phyloP scores from a whole-genome alignment of 148 eudicot species.

The Arctostaphylos glauca region DNA sequence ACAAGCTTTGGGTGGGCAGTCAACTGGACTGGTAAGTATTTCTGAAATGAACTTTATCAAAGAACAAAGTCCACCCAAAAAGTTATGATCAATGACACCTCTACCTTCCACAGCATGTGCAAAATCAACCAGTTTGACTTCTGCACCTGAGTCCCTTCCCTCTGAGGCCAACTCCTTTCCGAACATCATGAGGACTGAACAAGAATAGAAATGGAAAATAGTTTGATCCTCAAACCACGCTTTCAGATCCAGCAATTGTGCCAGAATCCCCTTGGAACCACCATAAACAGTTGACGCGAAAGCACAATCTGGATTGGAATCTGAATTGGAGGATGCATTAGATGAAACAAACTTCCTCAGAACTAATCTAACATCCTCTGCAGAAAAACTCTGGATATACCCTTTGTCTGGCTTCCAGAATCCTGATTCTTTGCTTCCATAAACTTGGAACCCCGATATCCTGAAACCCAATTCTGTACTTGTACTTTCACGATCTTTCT shows the following conservation, averaged over 20 bases:
- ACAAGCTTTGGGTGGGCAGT: slow-evolving; percentile 29
- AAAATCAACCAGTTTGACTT: slow-evolving; percentile 85
- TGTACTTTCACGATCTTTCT: slow-evolving; percentile 59
- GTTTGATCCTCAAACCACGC: slow-evolving; percentile 97
- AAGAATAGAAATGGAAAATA: slow-evolving; percentile 58
- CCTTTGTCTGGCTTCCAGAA: slow-evolving; percentile 67
- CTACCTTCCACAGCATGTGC: slow-evolving; percentile 76
- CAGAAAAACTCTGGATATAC: slow-evolving; percentile 26
- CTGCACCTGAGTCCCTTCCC: slow-evolving; percentile 38
- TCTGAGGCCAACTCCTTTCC: slow-evolving; percentile 47
- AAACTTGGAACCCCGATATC: slow-evolving; percentile 64
- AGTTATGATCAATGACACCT: slow-evolving; percentile 88
- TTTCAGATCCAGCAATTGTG: slow-evolving; percentile 73
- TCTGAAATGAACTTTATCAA: slow-evolving; percentile 80
- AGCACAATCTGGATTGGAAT: slow-evolving; percentile 28
- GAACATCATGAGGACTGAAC: slow-evolving; percentile 61
- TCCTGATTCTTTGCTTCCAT: slow-evolving; percentile 42
- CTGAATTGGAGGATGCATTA: slow-evolving; percentile 32
- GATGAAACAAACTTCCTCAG: slow-evolving; percentile 73
- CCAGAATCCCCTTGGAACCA: slow-evolving; percentile 68
- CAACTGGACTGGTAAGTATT: slow-evolving; percentile 31
- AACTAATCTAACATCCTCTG: slow-evolving; percentile 54
- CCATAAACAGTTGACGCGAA: slow-evolving; percentile 65
- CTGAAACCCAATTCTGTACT: slow-evolving; percentile 69
- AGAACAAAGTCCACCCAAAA: slow-evolving; percentile 90